A percentile compares a stretch with the other conserved stretches of the same genome.
These are phyloP conservation scores for Oenanthe sinensis DNA, from an alignment of 129 eudicot species.

Conservation along the genomic window DNA sequence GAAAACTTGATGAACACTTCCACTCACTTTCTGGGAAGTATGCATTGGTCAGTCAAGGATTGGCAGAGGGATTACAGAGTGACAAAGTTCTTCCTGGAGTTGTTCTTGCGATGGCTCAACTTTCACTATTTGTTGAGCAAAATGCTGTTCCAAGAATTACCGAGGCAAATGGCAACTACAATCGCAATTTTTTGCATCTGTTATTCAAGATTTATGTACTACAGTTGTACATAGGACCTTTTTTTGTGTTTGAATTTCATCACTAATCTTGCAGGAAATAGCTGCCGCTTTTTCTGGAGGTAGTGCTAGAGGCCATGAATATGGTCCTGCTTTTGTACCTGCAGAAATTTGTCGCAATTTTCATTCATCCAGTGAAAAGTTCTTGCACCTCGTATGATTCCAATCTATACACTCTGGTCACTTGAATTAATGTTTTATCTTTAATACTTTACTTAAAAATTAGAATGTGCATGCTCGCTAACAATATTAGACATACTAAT, in stretches of 20 bases:
- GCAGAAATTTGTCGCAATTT: conserved; percentile 81
- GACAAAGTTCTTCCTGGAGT: conserved; percentile 73
- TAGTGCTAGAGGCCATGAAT: conserved; percentile 45
- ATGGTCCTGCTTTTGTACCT: conserved; percentile 83
- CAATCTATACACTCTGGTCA: neutral
- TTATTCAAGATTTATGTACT: neutral
- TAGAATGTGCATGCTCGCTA: neutral
- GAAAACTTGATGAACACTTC: conserved; percentile 50
- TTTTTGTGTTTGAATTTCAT: neutral
- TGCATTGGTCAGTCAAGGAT: conserved; percentile 24
- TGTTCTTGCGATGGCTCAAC: conserved; percentile 79
- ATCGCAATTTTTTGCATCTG: neutral
- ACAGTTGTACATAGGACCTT: neutral
- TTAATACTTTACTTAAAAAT: neutral
- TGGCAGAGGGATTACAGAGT: conserved; percentile 33
- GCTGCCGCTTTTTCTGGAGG: conserved; percentile 76
- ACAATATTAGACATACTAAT: neutral
- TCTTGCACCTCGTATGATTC: conserved; percentile 67
- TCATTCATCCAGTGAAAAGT: conserved; percentile 69
- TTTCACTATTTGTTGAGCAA: conserved; percentile 64
- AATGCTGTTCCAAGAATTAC: conserved; percentile 80
- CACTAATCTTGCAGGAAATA: conserved; percentile 50
- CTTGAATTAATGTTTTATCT: neutral
- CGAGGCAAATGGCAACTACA: conserved; percentile 48
- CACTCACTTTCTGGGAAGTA: conserved; percentile 64